These are phyloP conservation scores for Boletus subparvulus DNA, from an alignment of 768 basidiomycete genomes.

Conservation along the genomic window DNA sequence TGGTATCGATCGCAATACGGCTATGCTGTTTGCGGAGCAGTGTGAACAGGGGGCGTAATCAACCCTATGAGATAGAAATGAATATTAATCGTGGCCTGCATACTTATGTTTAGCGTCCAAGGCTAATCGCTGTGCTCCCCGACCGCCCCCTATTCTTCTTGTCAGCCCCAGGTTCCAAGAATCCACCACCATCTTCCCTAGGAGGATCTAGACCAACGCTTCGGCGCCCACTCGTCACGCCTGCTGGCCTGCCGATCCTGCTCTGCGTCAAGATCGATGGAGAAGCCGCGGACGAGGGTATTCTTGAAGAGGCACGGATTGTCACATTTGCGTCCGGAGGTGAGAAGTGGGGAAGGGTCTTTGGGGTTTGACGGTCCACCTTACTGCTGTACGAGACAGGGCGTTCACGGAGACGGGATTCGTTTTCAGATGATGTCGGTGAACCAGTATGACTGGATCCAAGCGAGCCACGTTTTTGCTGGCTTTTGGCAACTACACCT, in stretches of 20 bases:
- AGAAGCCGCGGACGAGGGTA: constrained; percentile 37
- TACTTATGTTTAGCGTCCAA: constrained; percentile 21
- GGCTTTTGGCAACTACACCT: constrained; percentile 38
- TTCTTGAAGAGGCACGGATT: constrained; percentile 43
- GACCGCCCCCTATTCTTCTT: constrained; percentile 28
- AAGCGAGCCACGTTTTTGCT: constrained; percentile 63
- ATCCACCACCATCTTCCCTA: constrained; percentile 17
- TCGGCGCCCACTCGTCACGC: constrained; percentile 44
- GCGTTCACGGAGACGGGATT: constrained; percentile 27
- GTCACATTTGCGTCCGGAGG: constrained; percentile 46
- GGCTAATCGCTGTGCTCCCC: constrained; percentile 25
- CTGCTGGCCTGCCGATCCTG: constrained; percentile 46
- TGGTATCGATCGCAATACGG: constrained; percentile 11
- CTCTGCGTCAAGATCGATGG: constrained; percentile 37
- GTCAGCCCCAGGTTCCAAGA: constrained; percentile 17
- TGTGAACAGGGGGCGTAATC: constrained; percentile 10
- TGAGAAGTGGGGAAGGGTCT: constrained; percentile 44
- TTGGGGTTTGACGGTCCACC: constrained; percentile 24
- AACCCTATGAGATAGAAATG: constrained; percentile 7
- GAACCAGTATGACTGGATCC: constrained; percentile 42
- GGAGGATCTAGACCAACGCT: constrained; percentile 36
- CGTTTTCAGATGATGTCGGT: constrained; percentile 30
- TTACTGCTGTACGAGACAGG: constrained; percentile 29
- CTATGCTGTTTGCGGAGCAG: constrained; percentile 13
- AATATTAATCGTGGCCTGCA: constrained; percentile 16